Evolutionary conservation across 2,329 filamentous ascomycete genomes (phyloP), one percentile per base, ranked within the genome.

Genomic region (Aspergillus persii): DNA sequence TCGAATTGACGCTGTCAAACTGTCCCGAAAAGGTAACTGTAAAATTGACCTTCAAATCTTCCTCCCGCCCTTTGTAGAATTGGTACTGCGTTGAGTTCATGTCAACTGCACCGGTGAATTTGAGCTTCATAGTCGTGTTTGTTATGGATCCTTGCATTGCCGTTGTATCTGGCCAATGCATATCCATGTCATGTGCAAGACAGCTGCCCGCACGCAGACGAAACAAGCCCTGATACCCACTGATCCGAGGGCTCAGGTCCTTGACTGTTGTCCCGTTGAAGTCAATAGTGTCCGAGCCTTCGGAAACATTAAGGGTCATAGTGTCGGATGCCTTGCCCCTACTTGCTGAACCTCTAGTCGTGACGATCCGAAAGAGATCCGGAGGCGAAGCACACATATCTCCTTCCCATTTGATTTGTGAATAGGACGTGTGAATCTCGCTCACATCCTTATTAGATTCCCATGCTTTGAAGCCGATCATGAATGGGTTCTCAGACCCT

Each of bases 381-480:
- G 55, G 55, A 36, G 30, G 6, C 2, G 27, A 33, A 15, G 29
- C 0, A 12, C 55, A 57, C 11, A 15, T 26, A 8, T 47, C 29
- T 30, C 29, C 48, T 23, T 46, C 18, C 36, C 50, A 46, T 6
- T 7, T 46, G 8, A 52, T 46, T 27, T 29, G 9, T 11, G n/a
- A 12, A 36, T 57, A 57, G 11, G 55, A 57, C 2, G 39, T n/a
- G 18, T n/a, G 15, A 2, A 57, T 57, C 7, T 57, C 29, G 15
- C 23, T 29, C 41, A 57, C 33, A 5, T 49, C 8, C 4, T 48
- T 48, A 23, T 26, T 12, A 8, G 55, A 52, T 23, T 57, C n/a
- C 55, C 55, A 57, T 11, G 55, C 50, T 15, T 57, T 57, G 39
- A 57, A 57, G 18, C 55, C 55, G 4, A 57, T 49, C 11, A 53